Evolutionary conservation across 352 stramenopile species (phyloP).

Genomic region (Thalassiosira ordinaria): DNA sequence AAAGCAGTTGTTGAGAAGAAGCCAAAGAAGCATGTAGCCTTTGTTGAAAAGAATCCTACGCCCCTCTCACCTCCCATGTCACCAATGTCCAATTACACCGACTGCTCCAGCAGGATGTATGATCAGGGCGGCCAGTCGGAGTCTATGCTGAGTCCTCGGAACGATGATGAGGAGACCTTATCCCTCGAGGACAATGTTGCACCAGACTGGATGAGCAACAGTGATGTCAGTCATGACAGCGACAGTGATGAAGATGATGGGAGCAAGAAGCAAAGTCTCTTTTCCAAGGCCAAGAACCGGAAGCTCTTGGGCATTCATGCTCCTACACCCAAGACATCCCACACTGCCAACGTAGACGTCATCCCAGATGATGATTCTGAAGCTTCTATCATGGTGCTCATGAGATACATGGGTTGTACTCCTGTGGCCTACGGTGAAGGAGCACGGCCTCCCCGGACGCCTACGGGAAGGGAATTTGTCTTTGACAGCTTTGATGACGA

Average conservation of each 20-base stretch:
- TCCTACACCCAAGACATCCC: background rate
- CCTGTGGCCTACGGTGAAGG: slow-evolving; percentile 25
- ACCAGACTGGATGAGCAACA: background rate
- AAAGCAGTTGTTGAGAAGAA: no score
- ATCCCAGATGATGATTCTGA: slow-evolving; percentile 61
- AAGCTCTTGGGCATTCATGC: background rate
- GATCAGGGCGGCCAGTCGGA: no score
- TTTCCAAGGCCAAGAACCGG: slow-evolving; percentile 23
- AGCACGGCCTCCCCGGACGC: background rate
- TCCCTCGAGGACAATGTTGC: background rate
- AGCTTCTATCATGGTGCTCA: slow-evolving; percentile 54
- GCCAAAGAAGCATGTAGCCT: slow-evolving; percentile 24
- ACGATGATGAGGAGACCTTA: no score
- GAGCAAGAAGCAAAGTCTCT: background rate
- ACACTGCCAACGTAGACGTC: background rate
- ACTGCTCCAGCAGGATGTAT: no score
- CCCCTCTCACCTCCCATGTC: slow-evolving; percentile 14
- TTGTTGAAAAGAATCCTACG: slow-evolving; percentile 6
- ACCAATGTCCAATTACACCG: no score
- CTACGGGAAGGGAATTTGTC: slow-evolving; percentile 34
- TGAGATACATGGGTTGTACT: slow-evolving; percentile 63
- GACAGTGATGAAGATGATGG: background rate
- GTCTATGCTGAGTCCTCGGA: no score
- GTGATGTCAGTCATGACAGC: no score
- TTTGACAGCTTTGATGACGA: slow-evolving; percentile 39